phyloP scores from a whole-genome alignment of 2,329 filamentous ascomycete genomes.

The Cytospora mali region DNA sequence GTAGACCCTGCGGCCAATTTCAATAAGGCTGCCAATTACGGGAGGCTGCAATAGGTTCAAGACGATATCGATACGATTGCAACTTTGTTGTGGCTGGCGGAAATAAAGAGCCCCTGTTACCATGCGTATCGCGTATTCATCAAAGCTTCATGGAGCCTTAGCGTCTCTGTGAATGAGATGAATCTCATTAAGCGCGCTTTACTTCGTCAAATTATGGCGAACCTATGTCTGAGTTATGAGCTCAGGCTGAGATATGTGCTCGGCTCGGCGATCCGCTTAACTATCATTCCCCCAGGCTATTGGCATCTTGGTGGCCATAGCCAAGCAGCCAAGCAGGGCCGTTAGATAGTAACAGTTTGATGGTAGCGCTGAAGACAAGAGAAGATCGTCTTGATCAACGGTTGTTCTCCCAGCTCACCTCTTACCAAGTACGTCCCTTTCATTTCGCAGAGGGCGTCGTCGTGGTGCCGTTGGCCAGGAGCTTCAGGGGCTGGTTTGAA shows the following conservation, averaged over 20 bases:
- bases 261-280: conserved; percentile 20
- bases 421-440: background rate
- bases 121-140: conserved; percentile 26
- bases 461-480: conserved; percentile 7
- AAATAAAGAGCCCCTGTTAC: conserved; percentile 16
- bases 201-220: conserved; percentile 7
- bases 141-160: conserved; percentile 7
- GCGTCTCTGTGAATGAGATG: conserved; percentile 13
- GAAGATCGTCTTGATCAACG: background rate
- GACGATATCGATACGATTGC: conserved; percentile 1
- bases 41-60: conserved; percentile 4
- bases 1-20: conserved; percentile 10
- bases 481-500: conserved; percentile 17
- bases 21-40: background rate
- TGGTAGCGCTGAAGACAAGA: background rate
- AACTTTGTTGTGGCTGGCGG: conserved; percentile 1
- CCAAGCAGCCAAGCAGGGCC: too few relatives aligned
- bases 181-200: conserved; percentile 11
- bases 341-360: too few relatives aligned
- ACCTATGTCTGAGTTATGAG: conserved; percentile 17
- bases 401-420: background rate
- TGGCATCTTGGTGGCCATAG: conserved; percentile 13
- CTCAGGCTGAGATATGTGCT: conserved; percentile 29
- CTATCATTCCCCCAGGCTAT: conserved; percentile 7
- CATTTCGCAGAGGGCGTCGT: background rate